Base-by-base conservation (phyloP, 2,329 filamentous ascomycete genomes). In the Exophiala viscosa region DNA sequence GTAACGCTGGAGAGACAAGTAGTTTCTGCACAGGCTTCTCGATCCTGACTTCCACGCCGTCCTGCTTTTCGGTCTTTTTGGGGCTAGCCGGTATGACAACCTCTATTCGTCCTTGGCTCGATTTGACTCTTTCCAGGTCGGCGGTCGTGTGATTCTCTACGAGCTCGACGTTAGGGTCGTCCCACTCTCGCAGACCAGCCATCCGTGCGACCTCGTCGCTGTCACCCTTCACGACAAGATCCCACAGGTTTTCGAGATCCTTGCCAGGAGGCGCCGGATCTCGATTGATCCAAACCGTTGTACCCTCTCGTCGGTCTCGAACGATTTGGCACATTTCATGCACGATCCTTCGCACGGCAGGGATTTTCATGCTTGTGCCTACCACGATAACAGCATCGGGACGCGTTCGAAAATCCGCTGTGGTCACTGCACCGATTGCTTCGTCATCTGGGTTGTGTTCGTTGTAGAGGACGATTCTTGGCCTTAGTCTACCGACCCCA, bases 361-460 rank as follows among this genome's bases (percentile, higher is more conserved):
- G 92, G 45, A 99, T 91, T 68, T 97, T 97, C 62, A 99, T 75
- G 53, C 89, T 96, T 2, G 93, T 99, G 47, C 93, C 93, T 7
- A 96, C 93, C 23, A 99, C 93, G 61, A 99, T 84, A 20, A 99
- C 81, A 14, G 91, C 91, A 68, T 97, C 93, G 0, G 93, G 92
- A 34, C 90, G 81, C 38, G 86, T 82, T 55, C 90, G 87, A 53
- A 97, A 75, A 67, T 99, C 93, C 3, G 91, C 86, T 60, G 84
- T 84, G 46, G 91, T 90, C 36, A 96, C 91, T 17, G 88, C 88
- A 39, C 92, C 91, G 67, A 99, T 99, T 11, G 93, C 92, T 62
- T 96, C 92, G 61, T 93, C 90, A 60, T 99, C 93, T 0, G 93
- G 93, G 66, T 97, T 96, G 68, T 89, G 87, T 69, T 99, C 93